Percentiles rank a stretch among this genome's conserved stretches.
Conservation (phyloP, 2,329 filamentous ascomycete genomes). For the Pseudocercospora macadamiae region DNA sequence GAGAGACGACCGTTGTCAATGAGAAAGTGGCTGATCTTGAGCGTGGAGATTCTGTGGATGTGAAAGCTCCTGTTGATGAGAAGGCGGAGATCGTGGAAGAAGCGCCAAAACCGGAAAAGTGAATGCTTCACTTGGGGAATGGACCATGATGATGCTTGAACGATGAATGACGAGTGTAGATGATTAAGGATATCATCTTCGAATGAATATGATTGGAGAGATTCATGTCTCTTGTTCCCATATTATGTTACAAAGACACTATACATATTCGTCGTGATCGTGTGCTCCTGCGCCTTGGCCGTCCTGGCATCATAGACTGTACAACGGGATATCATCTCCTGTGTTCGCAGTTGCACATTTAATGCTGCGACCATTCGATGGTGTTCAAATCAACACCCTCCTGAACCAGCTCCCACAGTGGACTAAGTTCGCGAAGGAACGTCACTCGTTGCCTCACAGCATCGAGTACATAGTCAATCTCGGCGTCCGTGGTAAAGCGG, state of each 20-base stretch:
- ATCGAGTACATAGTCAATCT: slow-evolving; percentile 97
- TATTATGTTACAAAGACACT: background rate
- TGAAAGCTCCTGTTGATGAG: slow-evolving; percentile 8
- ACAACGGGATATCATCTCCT: slow-evolving; percentile 4
- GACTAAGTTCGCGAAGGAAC: slow-evolving; percentile 92
- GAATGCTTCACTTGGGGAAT: too few relatives aligned
- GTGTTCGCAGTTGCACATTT: slow-evolving; percentile 34
- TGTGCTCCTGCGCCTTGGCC: background rate
- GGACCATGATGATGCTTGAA: too few relatives aligned
- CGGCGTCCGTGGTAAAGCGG: slow-evolving; percentile 89
- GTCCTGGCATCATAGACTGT: background rate
- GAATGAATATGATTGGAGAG: too few relatives aligned
- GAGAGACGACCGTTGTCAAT: slow-evolving; percentile 15
- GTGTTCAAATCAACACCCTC: slow-evolving; percentile 94
- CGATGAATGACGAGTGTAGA: too few relatives aligned
- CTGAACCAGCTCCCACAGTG: slow-evolving; percentile 96
- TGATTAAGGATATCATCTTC: too few relatives aligned
- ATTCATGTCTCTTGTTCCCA: too few relatives aligned
- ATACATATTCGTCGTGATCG: slow-evolving; percentile 1
- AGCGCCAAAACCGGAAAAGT: background rate
- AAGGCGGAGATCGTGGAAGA: slow-evolving; percentile 17
- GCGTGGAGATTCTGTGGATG: slow-evolving; percentile 17
- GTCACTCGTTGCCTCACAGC: slow-evolving; percentile 87
- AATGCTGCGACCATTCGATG: slow-evolving; percentile 98
- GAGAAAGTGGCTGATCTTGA: slow-evolving; percentile 24